A percentile compares a stretch with the other conserved stretches of the same genome.
Conservation (phyloP, 148 eudicot species). For the Polygonum maritimum region DNA sequence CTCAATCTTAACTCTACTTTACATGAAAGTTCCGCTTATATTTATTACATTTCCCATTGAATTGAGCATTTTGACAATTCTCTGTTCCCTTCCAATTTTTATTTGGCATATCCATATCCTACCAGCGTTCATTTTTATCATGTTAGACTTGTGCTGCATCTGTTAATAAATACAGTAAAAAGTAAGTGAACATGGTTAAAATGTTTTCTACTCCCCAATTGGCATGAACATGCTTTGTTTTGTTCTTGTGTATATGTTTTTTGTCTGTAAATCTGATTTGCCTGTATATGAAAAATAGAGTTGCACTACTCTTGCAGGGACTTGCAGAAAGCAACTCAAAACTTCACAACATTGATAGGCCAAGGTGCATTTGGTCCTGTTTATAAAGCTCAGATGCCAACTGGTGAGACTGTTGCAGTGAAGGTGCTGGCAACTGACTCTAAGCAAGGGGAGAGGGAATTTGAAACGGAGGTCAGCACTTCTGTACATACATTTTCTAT, state of each 20-base stretch:
- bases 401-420: constrained; percentile 89
- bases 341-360: constrained; percentile 85
- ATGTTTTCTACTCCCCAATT: background rate
- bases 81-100: background rate
- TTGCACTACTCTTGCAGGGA: constrained; percentile 43
- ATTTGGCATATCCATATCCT: background rate
- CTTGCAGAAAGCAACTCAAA: constrained; percentile 79
- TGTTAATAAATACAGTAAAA: background rate
- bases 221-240: background rate
- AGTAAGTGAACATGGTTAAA: background rate
- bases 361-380: constrained; percentile 97
- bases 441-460: constrained; percentile 84
- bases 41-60: background rate
- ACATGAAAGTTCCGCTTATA: background rate
- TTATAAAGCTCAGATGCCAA: constrained; percentile 77
- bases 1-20: background rate
- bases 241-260: background rate
- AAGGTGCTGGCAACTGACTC: constrained; percentile 86
- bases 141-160: background rate
- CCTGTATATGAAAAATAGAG: background rate
- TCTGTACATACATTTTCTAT: background rate
- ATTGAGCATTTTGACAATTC: background rate
- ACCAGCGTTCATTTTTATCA: background rate
- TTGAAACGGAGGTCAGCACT: constrained; percentile 73
- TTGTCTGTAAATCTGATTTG: background rate